Base-by-base conservation (phyloP, 768 basidiomycete species). In the Boletus sensibilis region DNA sequence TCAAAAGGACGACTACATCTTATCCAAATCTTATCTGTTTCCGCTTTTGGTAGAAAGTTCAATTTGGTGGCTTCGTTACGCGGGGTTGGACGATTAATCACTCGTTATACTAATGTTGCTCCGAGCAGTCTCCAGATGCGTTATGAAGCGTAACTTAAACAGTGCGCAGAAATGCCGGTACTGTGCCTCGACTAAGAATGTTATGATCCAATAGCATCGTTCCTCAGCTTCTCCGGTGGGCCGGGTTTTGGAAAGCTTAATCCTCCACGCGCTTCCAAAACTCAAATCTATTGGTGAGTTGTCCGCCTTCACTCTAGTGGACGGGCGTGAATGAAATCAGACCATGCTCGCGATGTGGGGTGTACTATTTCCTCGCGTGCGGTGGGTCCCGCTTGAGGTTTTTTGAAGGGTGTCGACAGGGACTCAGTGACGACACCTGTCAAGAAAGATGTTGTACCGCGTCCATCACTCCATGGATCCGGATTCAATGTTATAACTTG, bases 1-100 rank as follows among this genome's bases (percentile, higher is more conserved):
- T 16, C n/a, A 21, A 47, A 20, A 34, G 11, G 41, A 11, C 38
- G n/a, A 39, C 29, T 5, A 9, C 37, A 52, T 50, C 57, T 55
- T 54, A 57, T 56, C 50, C n/a, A n/a, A n/a, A 47, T 37, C 35
- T 27, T 49, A 27, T 50, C 25, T 50, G 14, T 43, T 59, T 41
- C 61, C 35, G 11, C 39, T 63, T 53, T 53, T 21, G 43, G 49
- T 51, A 40, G 16, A 14, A 29, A 49, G 31, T n/a, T 43, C 23
- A 10, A 23, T 42, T 43, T 25, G 14, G 42, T 27, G 29, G 29
- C 29, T n/a, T n/a, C n/a, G n/a, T n/a, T n/a, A n/a, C n/a, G n/a
- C n/a, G n/a, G n/a, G n/a, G n/a, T n/a, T n/a, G 6, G 29, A 29
- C 3, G 7, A 29, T 29, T 29, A 31, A 31, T n/a, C n/a, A n/a